Evolutionary conservation across 331 rosid species (phyloP).

Genomic region (Spiraea crenata): DNA sequence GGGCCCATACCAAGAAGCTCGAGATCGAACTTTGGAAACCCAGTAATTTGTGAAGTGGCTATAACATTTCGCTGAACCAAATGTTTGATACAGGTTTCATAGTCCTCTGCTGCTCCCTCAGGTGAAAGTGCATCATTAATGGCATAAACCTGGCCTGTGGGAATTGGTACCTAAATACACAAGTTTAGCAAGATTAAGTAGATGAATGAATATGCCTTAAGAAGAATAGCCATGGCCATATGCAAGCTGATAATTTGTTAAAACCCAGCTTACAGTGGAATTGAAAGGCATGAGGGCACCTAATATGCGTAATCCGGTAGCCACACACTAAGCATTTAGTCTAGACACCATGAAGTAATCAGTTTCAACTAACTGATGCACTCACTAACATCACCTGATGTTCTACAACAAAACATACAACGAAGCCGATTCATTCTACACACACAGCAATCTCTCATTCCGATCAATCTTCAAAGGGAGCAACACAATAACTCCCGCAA

Average conservation of each 20-base stretch:
- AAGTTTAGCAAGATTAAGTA: neutral
- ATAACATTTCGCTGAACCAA: slow-evolving; percentile 49
- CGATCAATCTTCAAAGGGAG: too few species aligned
- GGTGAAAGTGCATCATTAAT: slow-evolving; percentile 70
- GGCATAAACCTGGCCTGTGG: slow-evolving; percentile 46
- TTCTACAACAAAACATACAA: neutral
- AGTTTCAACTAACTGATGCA: neutral
- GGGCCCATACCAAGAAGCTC: slow-evolving; percentile 87
- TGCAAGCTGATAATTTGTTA: neutral
- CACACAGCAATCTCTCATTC: too few species aligned
- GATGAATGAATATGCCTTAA: neutral
- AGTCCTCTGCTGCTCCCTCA: slow-evolving; percentile 81
- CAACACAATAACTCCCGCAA: too few species aligned
- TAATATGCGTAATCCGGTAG: neutral
- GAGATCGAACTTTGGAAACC: slow-evolving; percentile 75
- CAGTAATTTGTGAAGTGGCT: slow-evolving; percentile 40
- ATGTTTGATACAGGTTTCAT: slow-evolving; percentile 52
- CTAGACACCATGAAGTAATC: neutral
- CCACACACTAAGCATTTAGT: neutral
- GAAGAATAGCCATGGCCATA: neutral
- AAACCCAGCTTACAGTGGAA: neutral
- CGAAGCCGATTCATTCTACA: too few species aligned
- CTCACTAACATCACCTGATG: neutral
- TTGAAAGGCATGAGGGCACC: neutral
- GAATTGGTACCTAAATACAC: slow-evolving; percentile 56